Base-by-base conservation (phyloP, 2,329 filamentous ascomycete genomes). In the Neofusicoccum sp. region DNA sequence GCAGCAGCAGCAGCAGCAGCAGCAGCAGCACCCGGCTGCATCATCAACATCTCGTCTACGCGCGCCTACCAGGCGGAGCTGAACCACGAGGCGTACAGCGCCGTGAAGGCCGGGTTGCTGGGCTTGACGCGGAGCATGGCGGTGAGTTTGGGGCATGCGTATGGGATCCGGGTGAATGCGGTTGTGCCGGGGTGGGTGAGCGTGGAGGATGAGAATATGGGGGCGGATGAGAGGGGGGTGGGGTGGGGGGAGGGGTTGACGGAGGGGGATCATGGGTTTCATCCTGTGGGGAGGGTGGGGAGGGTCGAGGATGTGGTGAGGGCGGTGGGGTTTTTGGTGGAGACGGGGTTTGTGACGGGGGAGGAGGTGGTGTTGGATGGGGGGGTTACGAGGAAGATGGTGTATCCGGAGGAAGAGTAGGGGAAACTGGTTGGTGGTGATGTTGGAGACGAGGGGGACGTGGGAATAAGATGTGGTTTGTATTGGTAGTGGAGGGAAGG, bases 101-200 rank as follows among this genome's bases (percentile, higher is more conserved):
- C 80, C 0, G 79, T 76, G 0, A 83, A 84, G 68, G 80, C 80
- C 2, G 80, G 80, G 0, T 66, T 84, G 26, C 67, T 83, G 7
- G 81, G 81, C 0, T 65, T 84, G 30, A 79, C 78, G 53, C 80
- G 82, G 64, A 76, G 76, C 8, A 76, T 82, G 76, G 76, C 78
- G 9, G 74, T 80, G 6, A 79, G 76, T 40, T 68, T 82, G 12
- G 76, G 74, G 1, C 71, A 76, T 51, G 67, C 70, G 3, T 73
- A 76, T 45, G 73, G 75, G 9, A 75, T 83, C 28, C 71, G 79
- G 4, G 78, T 80, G 28, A 83, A 82, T 63, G 75, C 79, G 0
- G 78, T 83, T 14, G 65, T 82, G 34, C 80, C 79, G 0, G 80
- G 81, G 0, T 83, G 81, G 81, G 80, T 84, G 48, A 75, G 82